These are phyloP conservation scores for Tieghemostelium lacteum DNA, from an alignment of 78 protist genomes.

Conservation along the genomic window DNA sequence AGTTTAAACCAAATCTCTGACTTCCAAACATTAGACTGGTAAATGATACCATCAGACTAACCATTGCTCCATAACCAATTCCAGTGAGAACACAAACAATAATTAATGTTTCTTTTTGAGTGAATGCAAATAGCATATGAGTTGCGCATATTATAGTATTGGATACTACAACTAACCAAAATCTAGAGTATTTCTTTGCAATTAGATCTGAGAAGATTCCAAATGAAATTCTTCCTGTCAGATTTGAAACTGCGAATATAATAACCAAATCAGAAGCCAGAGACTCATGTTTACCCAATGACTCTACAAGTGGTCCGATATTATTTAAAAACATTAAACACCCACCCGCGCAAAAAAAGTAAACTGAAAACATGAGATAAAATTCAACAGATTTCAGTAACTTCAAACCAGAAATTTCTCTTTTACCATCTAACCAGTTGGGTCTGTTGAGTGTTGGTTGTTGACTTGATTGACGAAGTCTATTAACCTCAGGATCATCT, in stretches of 20 bases:
- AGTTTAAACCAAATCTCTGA: constrained; percentile 69
- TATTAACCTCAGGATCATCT: not conserved
- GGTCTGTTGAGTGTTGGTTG: constrained; percentile 1
- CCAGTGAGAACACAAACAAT: constrained; percentile 24
- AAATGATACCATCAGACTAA: constrained; percentile 27
- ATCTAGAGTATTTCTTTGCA: constrained; percentile 33
- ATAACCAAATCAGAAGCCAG: constrained; percentile 37
- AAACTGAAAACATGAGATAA: constrained; percentile 2
- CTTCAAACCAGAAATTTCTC: constrained; percentile 38
- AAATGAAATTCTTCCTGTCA: constrained; percentile 32
- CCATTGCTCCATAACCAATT: constrained; percentile 67
- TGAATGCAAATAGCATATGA: constrained; percentile 19
- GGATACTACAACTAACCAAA: constrained; percentile 38
- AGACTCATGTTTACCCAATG: not conserved
- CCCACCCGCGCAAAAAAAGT: constrained; percentile 59
- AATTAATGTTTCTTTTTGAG: not conserved
- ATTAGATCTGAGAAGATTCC: constrained; percentile 40
- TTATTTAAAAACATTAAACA: constrained; percentile 68
- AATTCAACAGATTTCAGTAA: constrained; percentile 34
- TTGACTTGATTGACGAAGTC: not conserved
- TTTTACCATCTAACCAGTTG: constrained; percentile 53
- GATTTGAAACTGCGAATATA: constrained; percentile 44
- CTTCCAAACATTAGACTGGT: constrained; percentile 47
- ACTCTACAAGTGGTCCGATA: constrained; percentile 15
- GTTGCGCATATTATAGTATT: constrained; percentile 19